Evolutionary conservation across 2,329 filamentous ascomycete species (phyloP), one percentile per base, ranked within the genome.

Genomic region (Geoglossum cookeanum): DNA sequence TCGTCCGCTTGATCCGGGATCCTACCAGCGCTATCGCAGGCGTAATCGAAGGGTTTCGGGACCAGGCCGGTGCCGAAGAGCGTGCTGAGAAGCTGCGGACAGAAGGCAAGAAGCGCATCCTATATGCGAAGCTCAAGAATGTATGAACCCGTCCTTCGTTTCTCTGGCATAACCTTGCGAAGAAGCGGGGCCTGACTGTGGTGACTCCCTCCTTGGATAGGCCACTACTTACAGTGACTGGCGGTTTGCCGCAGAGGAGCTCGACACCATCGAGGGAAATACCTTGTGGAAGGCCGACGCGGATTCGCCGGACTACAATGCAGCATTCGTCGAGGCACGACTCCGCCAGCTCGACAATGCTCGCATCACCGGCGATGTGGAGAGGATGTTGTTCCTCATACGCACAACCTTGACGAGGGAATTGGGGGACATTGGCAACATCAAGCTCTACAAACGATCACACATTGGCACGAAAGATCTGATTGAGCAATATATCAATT

Each of bases 401-500:
- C 81, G 90, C 32, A 94, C 88, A 0, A 77, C 85, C 1, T 71
- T 96, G 54, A 87, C 84, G 44, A 82, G 90, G 49, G 83, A 90
- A 63, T 72, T 95, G 8, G 90, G 87, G 6, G 85, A 85, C 55
- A 94, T 96, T 84, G 87, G 86, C 60, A 85, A 89, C 64, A 77
- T 84, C 47, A 78, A 82, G 56, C 75, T 96, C 1, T 96, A 96
- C 71, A 83, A 83, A 57, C 86, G 92, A 66, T 86, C 85, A 0
- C 83, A 92, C 65, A 78, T 87, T 13, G 91, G 90, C 4, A 95
- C 90, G 7, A 96, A 96, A 71, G 75, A 78, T 59, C 70, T 95
- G 61, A 91, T 95, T 60, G 90, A 96, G 69, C 76, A 79, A 37
- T 96, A 96, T 64, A 90, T 94, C 60, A 79, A 85, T 55, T 88